A percentile compares a stretch with the other conserved stretches of the same genome.
Evolutionary conservation across 2,329 filamentous ascomycete genomes (phyloP).

Genomic region (Microdochium trichocladiopsis): DNA sequence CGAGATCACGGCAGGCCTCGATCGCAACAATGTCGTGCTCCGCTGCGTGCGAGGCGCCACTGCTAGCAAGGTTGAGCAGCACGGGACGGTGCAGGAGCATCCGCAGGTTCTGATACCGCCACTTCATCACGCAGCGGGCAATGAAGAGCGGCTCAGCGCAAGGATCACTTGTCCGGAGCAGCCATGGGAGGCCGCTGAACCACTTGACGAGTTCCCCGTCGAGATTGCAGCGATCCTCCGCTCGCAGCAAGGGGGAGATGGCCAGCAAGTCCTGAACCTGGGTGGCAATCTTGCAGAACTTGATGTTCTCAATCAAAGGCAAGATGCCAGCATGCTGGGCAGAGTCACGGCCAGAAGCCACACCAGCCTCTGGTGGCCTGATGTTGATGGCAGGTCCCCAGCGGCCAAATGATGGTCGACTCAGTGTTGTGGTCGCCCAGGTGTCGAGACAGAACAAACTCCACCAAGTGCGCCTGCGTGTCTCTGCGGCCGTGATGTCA

Average conservation of each 20-base stretch:
- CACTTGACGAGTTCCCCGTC: slow-evolving; percentile 65
- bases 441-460: slow-evolving; percentile 67
- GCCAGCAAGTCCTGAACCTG: slow-evolving; percentile 71
- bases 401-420: slow-evolving; percentile 61
- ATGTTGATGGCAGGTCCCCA: slow-evolving; percentile 64
- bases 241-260: slow-evolving; percentile 58
- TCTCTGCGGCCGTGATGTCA: slow-evolving; percentile 48
- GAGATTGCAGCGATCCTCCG: slow-evolving; percentile 57
- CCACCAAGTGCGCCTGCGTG: slow-evolving; percentile 66
- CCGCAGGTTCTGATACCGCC: slow-evolving; percentile 73
- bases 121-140: slow-evolving; percentile 70
- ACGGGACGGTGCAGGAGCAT: slow-evolving; percentile 70
- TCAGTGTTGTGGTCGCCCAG: slow-evolving; percentile 65
- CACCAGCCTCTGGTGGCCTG: slow-evolving; percentile 48
- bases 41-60: slow-evolving; percentile 39
- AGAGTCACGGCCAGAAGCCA: slow-evolving; percentile 39
- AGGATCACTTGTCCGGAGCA: slow-evolving; percentile 56
- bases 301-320: slow-evolving; percentile 68
- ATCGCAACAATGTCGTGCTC: slow-evolving; percentile 62
- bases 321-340: slow-evolving; percentile 58
- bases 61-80: slow-evolving; percentile 57
- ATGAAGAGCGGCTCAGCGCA: slow-evolving; percentile 66
- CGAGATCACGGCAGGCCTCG: slow-evolving; percentile 61
- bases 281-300: slow-evolving; percentile 73
- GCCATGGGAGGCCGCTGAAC: slow-evolving; percentile 64